Percentiles rank a stretch among this genome's conserved stretches.
Evolutionary conservation across 768 basidiomycete species (phyloP).

Genomic region (Zangia roseola): DNA sequence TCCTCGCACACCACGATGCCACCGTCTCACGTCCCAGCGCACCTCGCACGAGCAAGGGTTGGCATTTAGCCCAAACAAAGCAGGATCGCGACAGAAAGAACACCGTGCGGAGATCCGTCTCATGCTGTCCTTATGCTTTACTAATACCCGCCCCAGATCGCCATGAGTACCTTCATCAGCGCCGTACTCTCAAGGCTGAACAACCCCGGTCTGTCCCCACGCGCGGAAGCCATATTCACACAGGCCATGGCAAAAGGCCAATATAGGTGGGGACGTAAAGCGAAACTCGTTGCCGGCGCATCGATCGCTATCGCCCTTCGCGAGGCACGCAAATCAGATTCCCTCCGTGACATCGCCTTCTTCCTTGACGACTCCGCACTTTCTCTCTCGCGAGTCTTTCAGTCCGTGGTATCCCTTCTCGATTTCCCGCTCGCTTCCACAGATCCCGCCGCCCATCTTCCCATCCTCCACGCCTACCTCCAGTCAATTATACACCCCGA

Average conservation of each 20-base stretch:
- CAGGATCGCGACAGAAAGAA: conserved; percentile 66
- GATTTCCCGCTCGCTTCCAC: conserved; percentile 50
- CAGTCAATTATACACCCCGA: conserved; percentile 36
- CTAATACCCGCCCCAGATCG: conserved; percentile 42
- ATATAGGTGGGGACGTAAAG: conserved; percentile 74
- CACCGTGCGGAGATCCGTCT: conserved; percentile 41
- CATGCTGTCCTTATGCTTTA: conserved; percentile 6
- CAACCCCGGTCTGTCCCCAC: conserved; percentile 58
- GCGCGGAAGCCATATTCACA: conserved; percentile 67
- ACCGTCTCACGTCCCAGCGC: conserved; percentile 42
- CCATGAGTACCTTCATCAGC: conserved; percentile 62
- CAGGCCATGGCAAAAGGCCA: conserved; percentile 57
- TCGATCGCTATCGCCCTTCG: conserved; percentile 70
- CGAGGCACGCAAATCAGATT: conserved; percentile 66
- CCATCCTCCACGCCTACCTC: conserved; percentile 54
- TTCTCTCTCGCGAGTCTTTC: conserved; percentile 55
- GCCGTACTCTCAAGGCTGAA: conserved; percentile 59
- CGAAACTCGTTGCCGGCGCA: conserved; percentile 67
- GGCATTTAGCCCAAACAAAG: conserved; percentile 64
- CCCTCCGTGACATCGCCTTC: conserved; percentile 66
- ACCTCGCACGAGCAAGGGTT: conserved; percentile 48
- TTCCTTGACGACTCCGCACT: conserved; percentile 53
- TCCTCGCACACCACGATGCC: conserved; percentile 50
- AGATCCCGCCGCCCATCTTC: conserved; percentile 61
- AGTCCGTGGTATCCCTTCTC: conserved; percentile 50